Percentiles rank a stretch among this genome's conserved stretches.
These are phyloP conservation scores for Bathelium albidoporum DNA, from an alignment of 495 filamentous ascomycete genomes.

Conservation along the genomic window DNA sequence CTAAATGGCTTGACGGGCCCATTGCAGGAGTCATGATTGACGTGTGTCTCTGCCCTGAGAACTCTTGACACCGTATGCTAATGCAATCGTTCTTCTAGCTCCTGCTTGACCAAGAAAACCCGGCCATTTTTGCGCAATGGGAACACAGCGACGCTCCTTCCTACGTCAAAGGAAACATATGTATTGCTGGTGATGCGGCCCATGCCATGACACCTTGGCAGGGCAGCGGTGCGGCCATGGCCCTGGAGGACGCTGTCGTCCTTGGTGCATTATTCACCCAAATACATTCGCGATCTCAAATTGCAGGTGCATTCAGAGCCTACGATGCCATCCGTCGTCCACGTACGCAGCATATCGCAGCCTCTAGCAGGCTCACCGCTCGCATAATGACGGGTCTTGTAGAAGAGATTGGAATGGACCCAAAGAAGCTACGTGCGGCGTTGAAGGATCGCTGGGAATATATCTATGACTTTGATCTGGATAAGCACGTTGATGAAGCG, in stretches of 20 bases:
- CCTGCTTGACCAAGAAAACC: conserved; percentile 5
- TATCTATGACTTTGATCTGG: background rate
- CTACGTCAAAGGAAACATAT: background rate
- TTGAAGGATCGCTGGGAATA: background rate
- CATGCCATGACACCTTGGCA: background rate
- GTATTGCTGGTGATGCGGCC: background rate
- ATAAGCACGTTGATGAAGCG: background rate
- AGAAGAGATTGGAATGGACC: background rate
- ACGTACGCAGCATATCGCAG: background rate
- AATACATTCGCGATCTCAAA: background rate
- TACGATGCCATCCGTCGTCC: background rate
- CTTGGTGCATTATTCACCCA: background rate
- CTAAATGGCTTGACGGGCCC: too few relatives aligned
- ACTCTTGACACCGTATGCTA: too few relatives aligned
- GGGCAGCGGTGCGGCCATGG: background rate
- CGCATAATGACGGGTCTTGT: background rate
- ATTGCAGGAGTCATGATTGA: too few relatives aligned
- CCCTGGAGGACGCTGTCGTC: background rate
- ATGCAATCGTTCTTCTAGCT: too few relatives aligned
- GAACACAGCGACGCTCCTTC: background rate
- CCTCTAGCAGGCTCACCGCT: background rate
- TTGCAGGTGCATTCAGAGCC: background rate
- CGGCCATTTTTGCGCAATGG: background rate
- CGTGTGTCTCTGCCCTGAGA: too few relatives aligned
- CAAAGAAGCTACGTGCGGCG: background rate